Evolutionary conservation across 169 alveolate genomes (phyloP).

Genomic region (Cryptosporidium parvum): DNA sequence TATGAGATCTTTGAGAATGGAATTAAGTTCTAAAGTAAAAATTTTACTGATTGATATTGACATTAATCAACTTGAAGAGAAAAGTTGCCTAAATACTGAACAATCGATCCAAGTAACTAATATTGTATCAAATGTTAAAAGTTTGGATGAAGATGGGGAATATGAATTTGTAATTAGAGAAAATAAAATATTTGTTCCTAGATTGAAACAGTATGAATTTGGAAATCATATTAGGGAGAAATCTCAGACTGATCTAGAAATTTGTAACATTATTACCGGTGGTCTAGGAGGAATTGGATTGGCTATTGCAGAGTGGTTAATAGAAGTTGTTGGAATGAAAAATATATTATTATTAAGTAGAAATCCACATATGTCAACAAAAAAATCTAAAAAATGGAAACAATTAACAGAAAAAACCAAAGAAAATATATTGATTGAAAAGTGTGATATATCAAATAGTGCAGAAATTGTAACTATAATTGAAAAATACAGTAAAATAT

Average conservation of each 20-base stretch:
- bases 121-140: background rate
- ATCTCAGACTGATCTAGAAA: background rate
- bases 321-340: slow-evolving; percentile 77
- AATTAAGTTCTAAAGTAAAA: slow-evolving; percentile 15
- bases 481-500: slow-evolving; percentile 15
- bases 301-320: slow-evolving; percentile 80
- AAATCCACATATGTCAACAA: slow-evolving; percentile 20
- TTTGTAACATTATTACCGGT: slow-evolving; percentile 79
- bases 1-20: slow-evolving; percentile 52
- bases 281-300: slow-evolving; percentile 82
- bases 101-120: background rate
- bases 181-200: slow-evolving; percentile 46
- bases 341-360: slow-evolving; percentile 73
- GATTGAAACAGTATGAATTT: slow-evolving; percentile 9
- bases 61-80: background rate
- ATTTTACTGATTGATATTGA: slow-evolving; percentile 29
- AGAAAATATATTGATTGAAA: slow-evolving; percentile 23
- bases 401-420: slow-evolving; percentile 2
- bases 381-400: slow-evolving; percentile 45
- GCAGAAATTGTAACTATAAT: background rate
- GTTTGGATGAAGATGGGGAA: slow-evolving; percentile 18
- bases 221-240: background rate
- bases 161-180: slow-evolving; percentile 23
- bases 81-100: background rate
- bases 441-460: slow-evolving; percentile 35